phyloP scores from a whole-genome alignment of 441 rosid genomes.

The Pelargonium australe region DNA sequence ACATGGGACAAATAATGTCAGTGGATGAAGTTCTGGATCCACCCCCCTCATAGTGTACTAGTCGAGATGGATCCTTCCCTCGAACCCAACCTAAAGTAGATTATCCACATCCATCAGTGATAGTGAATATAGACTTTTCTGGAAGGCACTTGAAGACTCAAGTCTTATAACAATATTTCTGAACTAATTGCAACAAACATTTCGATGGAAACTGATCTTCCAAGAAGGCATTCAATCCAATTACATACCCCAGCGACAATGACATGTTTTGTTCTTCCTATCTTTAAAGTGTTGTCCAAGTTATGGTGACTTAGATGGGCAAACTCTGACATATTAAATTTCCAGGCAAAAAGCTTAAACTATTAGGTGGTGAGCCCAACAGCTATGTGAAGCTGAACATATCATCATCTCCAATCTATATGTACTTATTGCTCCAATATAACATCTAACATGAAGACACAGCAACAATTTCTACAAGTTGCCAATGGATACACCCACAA shows the following conservation, averaged over 20 bases:
- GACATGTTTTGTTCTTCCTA: background rate
- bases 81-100: conserved; percentile 75
- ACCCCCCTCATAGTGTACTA: conserved; percentile 95
- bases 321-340: background rate
- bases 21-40: conserved; percentile 90
- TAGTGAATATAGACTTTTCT: conserved; percentile 1
- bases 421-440: background rate
- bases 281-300: background rate
- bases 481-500: conserved; percentile 10
- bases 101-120: conserved; percentile 18
- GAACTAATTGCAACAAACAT: background rate
- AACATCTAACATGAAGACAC: background rate
- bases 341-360: background rate
- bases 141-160: background rate
- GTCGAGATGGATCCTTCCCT: conserved; percentile 72
- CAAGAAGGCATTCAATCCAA: background rate
- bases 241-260: background rate
- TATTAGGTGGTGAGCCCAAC: background rate
- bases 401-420: background rate
- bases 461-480: conserved; percentile 7
- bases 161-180: background rate
- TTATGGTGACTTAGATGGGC: background rate
- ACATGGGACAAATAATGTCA: conserved; percentile 95
- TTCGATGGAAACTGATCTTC: background rate
- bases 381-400: conserved; percentile 1